Base-by-base conservation (phyloP, 768 basidiomycete genomes). In the Podaxis sp. region DNA sequence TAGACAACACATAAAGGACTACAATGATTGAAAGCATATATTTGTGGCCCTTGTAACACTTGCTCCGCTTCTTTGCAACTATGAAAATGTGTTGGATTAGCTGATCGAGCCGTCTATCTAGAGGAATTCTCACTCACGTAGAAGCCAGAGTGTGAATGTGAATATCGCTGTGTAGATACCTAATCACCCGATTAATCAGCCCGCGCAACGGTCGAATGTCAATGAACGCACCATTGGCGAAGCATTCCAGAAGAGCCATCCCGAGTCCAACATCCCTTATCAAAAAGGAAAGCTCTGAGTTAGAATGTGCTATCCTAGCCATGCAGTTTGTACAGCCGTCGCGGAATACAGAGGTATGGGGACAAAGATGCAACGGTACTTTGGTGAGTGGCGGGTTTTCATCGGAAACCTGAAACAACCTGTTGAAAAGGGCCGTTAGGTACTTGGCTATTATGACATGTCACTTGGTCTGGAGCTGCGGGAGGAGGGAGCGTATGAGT, bases 261-360 rank as follows among this genome's bases (percentile, higher is more conserved):
- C 58, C 58, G n/a, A 60, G 49, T 6, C 58, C 58, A 22, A 60
- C 36, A n/a, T 60, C 58, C n/a, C 58, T 20, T 38, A 60, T 52
- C 15, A 26, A 22, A n/a, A 60, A 60, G 2, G 50, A 60, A 22
- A 60, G 36, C n/a, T 40, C 48, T 26, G 49, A 52, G 13, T 49
- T 26, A 38, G 58, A 7, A 28, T 22, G 48, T 37, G 50, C 37
- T n/a, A 55, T 55, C 30, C 3, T 7, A 4, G 36, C 13, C 38
- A 17, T 20, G 44, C 1, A 17, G 44, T n/a, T 20, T n/a, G 20
- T 46, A 8, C 20, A n/a, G 44, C 20, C n/a, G 44, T 46, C 17
- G 44, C 7, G n/a, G 17, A 22, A 10, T 17, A 20, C 17, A 46
- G 44, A 20, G 44, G 44, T n/a, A 33, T 33, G 33, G 33, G 10